phyloP scores from a whole-genome alignment of 148 eudicot genomes.

The Silene conica region DNA sequence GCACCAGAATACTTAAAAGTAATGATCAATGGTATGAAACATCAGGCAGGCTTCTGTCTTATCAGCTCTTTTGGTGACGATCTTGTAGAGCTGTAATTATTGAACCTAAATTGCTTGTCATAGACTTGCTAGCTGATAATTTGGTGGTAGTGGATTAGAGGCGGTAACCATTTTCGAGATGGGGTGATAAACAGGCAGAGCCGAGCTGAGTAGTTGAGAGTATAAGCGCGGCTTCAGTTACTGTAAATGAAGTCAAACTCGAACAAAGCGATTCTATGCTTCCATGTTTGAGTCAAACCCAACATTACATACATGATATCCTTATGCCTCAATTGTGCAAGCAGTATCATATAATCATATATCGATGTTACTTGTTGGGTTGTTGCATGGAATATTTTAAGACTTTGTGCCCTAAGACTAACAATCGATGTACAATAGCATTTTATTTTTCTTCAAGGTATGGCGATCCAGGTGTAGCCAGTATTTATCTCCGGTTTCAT shows the following conservation, averaged over 20 bases:
- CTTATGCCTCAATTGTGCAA: background rate
- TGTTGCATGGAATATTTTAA: background rate
- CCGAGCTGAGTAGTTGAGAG: too few species aligned
- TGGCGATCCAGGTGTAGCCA: background rate
- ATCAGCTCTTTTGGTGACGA: background rate
- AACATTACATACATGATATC: too few species aligned
- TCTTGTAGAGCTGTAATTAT: too few species aligned
- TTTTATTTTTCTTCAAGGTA: background rate
- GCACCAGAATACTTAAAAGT: background rate
- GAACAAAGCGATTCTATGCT: too few species aligned
- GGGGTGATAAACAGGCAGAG: too few species aligned
- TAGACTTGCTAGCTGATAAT: too few species aligned
- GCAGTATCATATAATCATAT: background rate
- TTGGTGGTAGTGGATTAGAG: too few species aligned
- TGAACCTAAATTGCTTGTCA: too few species aligned
- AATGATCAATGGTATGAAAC: background rate
- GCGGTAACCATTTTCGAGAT: too few species aligned
- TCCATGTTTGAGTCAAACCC: background rate
- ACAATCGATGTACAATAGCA: background rate
- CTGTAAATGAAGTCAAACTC: too few species aligned
- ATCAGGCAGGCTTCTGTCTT: too few species aligned
- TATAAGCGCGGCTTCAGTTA: too few species aligned
- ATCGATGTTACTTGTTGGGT: background rate
- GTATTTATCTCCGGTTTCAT: background rate
- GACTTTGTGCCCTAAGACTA: background rate